A percentile compares a stretch with the other conserved stretches of the same genome.
Conservation (phyloP, 2,329 filamentous ascomycete species). For the Penicillium hordei region DNA sequence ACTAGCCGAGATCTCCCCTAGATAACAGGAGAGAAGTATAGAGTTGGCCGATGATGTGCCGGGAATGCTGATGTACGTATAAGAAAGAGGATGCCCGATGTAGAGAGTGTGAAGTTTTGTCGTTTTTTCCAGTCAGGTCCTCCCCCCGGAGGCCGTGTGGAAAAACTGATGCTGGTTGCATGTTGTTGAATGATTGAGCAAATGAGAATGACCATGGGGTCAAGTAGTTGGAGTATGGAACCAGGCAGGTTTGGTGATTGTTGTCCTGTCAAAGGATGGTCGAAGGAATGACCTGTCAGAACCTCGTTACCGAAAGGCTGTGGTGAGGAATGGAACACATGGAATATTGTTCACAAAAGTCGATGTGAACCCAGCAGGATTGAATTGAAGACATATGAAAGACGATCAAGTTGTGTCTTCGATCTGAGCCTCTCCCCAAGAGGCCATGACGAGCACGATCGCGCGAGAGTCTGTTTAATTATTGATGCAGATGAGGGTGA, state of each 20-base stretch:
- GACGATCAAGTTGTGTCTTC: not conserved
- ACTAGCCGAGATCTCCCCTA: too few relatives aligned
- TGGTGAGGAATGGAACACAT: not conserved
- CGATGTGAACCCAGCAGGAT: not conserved
- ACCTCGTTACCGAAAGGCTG: not conserved
- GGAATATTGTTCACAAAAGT: not conserved
- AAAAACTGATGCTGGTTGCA: not conserved
- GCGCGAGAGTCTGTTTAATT: not conserved
- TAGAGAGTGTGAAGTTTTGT: not conserved
- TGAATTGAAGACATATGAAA: not conserved
- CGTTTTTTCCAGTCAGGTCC: not conserved
- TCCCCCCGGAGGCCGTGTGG: not conserved
- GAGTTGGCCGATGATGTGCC: too few relatives aligned
- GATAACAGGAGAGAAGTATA: too few relatives aligned
- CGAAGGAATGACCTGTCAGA: not conserved
- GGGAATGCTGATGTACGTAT: too few relatives aligned
- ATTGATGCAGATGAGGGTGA: not conserved
- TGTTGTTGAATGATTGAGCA: not conserved
- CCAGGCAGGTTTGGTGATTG: not conserved
- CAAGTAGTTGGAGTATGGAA: not conserved
- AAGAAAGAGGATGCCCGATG: not conserved
- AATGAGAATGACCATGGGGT: not conserved
- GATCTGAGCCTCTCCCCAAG: not conserved
- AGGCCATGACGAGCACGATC: not conserved
- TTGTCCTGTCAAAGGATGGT: not conserved